These are phyloP conservation scores for Yamadazyma takamatsuzukensis DNA, from an alignment of 805 yeast genomes.

Conservation along the genomic window DNA sequence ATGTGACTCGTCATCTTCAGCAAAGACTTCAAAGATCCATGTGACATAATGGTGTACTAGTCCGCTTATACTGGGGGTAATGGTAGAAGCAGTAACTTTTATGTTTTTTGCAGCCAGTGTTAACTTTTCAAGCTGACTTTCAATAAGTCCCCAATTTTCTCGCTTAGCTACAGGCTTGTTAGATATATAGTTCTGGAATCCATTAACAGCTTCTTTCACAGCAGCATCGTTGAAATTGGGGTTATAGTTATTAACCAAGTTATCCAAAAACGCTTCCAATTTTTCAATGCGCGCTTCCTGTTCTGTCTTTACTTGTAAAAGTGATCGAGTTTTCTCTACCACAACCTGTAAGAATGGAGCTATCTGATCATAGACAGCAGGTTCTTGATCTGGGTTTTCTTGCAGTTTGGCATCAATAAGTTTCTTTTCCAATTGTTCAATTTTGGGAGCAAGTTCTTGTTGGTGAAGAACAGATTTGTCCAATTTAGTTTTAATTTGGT, in stretches of 20 bases:
- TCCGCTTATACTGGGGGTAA: conserved; percentile 20
- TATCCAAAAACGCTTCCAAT: conserved; percentile 47
- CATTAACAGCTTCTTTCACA: conserved; percentile 67
- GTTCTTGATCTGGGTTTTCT: no score
- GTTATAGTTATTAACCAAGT: conserved; percentile 59
- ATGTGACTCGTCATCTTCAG: conserved; percentile 3
- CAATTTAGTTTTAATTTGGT: conserved; percentile 3
- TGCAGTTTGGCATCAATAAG: no score
- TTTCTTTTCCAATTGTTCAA: background rate
- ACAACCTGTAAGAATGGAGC: background rate
- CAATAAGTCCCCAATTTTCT: conserved; percentile 20
- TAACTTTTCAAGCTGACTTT: conserved; percentile 12
- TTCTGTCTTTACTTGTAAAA: no score
- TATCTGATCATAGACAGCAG: background rate
- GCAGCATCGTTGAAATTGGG: conserved; percentile 85
- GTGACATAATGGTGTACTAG: conserved; percentile 24
- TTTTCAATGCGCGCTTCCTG: no score
- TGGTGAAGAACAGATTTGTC: conserved; percentile 4
- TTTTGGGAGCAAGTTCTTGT: conserved; percentile 1
- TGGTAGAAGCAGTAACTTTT: no score
- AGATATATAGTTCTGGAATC: conserved; percentile 47
- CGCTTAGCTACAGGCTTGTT: conserved; percentile 34
- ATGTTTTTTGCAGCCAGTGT: background rate
- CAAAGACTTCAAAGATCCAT: conserved; percentile 5
- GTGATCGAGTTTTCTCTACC: conserved; percentile 1